These are phyloP conservation scores for Cladophialophora immunda DNA, from an alignment of 2,329 filamentous ascomycete species.

Conservation along the genomic window DNA sequence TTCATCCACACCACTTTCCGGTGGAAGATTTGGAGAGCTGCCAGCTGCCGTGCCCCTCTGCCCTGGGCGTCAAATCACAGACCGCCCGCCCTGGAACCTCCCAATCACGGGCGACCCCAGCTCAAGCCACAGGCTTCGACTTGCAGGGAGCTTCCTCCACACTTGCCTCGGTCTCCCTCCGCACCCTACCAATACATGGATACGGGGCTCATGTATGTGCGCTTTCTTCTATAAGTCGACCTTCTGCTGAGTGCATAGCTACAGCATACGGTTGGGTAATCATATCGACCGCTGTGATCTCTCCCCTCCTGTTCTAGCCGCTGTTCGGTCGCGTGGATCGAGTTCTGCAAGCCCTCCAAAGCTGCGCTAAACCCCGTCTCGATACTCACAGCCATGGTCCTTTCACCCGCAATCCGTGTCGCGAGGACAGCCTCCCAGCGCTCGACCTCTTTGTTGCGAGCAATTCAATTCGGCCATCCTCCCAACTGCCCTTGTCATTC, in stretches of 20 bases:
- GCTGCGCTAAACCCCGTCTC: neutral
- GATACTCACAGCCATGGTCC: slow-evolving; percentile 41
- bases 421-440: slow-evolving; percentile 57
- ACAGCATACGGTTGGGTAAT: neutral
- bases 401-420: slow-evolving; percentile 53
- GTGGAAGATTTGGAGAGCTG: neutral
- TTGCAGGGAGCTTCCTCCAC: slow-evolving; percentile 18
- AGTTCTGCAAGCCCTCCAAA: neutral
- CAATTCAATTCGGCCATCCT: slow-evolving; percentile 90
- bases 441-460: slow-evolving; percentile 73
- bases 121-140: neutral
- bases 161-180: slow-evolving; percentile 27
- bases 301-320: neutral
- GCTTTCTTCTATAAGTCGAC: neutral
- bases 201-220: slow-evolving; percentile 1
- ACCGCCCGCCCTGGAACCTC: neutral
- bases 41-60: neutral
- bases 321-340: neutral
- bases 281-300: neutral
- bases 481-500: slow-evolving; percentile 91
- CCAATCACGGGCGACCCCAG: slow-evolving; percentile 15
- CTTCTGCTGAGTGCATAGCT: neutral
- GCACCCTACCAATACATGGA: neutral
- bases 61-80: neutral
- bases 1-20: slow-evolving; percentile 1